Evolutionary conservation across 306 rosid genomes (phyloP).

Genomic region (Datisca glomerata): DNA sequence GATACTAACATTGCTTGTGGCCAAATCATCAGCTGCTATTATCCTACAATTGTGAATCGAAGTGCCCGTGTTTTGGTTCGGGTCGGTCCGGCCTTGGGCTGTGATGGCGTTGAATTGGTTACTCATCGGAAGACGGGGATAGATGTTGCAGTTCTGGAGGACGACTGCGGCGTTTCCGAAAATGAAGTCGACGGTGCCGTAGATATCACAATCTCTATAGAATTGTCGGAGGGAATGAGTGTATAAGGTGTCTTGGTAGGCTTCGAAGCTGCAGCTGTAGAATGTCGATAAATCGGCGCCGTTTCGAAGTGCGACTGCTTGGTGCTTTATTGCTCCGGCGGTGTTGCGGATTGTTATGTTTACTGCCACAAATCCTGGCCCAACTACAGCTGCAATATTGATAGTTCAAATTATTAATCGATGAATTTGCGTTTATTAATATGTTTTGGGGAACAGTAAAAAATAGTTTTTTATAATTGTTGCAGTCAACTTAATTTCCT

Average conservation of each 20-base stretch:
- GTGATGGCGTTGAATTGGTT: conserved; percentile 90
- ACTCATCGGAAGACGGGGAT: conserved; percentile 69
- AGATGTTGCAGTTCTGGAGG: conserved; percentile 65
- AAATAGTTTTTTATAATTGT: too few relatives aligned
- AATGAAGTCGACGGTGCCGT: conserved; percentile 83
- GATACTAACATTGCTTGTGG: neutral
- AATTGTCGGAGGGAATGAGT: conserved; percentile 65
- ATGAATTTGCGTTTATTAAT: too few relatives aligned
- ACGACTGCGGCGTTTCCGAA: conserved; percentile 92
- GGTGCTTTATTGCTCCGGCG: conserved; percentile 69
- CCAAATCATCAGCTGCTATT: conserved; percentile 46
- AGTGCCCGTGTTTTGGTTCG: conserved; percentile 71
- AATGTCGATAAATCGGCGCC: conserved; percentile 61
- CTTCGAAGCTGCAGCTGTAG: conserved; percentile 78
- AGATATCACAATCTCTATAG: conserved; percentile 73
- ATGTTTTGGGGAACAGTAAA: too few relatives aligned
- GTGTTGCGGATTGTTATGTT: conserved; percentile 70
- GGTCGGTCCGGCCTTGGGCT: conserved; percentile 76
- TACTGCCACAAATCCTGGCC: conserved; percentile 52
- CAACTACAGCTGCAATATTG: conserved; percentile 46
- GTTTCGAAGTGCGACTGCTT: conserved; percentile 64
- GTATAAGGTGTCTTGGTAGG: conserved; percentile 72
- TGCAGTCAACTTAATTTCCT: too few relatives aligned
- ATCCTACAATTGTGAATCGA: conserved; percentile 63
- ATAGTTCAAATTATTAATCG: too few relatives aligned